These are phyloP conservation scores for Phytophthora quininea DNA, from an alignment of 352 stramenopile genomes.

Conservation along the genomic window DNA sequence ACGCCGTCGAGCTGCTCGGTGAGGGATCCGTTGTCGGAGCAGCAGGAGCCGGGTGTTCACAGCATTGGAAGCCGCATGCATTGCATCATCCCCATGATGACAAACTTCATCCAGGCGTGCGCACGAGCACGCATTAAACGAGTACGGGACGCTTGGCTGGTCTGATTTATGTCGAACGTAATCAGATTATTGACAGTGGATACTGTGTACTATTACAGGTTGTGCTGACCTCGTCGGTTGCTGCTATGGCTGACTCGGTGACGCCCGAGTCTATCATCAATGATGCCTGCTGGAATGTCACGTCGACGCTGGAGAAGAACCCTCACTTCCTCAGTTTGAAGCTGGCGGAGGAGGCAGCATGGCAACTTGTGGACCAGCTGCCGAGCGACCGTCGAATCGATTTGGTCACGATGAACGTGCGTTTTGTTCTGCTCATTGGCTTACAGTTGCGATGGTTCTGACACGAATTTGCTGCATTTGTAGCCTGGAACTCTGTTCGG, in stretches of 20 bases:
- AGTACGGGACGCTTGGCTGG: constrained; percentile 20
- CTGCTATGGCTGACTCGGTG: constrained; percentile 85
- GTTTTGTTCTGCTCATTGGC: constrained; percentile 7
- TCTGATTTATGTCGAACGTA: background rate
- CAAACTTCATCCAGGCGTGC: constrained; percentile 90
- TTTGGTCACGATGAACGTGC: constrained; percentile 88
- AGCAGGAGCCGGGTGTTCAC: constrained; percentile 84
- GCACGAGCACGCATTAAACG: constrained; percentile 80
- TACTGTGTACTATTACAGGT: constrained; percentile 35
- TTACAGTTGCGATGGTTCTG: constrained; percentile 2
- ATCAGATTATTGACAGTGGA: background rate
- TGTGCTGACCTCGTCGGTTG: constrained; percentile 86
- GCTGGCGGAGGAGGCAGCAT: constrained; percentile 85
- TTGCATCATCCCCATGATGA: constrained; percentile 93
- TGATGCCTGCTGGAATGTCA: constrained; percentile 87
- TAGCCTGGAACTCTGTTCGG: constrained; percentile 85
- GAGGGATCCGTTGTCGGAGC: constrained; percentile 84
- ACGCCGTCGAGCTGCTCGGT: constrained; percentile 88
- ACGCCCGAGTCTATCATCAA: constrained; percentile 82
- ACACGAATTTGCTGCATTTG: background rate
- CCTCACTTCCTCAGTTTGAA: constrained; percentile 90
- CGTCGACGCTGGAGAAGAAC: constrained; percentile 83
- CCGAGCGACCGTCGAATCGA: constrained; percentile 82
- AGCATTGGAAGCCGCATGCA: constrained; percentile 91
- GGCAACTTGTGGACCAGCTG: constrained; percentile 88